phyloP scores from a whole-genome alignment of 345 rosid species.

The Arabidopsis suecica region DNA sequence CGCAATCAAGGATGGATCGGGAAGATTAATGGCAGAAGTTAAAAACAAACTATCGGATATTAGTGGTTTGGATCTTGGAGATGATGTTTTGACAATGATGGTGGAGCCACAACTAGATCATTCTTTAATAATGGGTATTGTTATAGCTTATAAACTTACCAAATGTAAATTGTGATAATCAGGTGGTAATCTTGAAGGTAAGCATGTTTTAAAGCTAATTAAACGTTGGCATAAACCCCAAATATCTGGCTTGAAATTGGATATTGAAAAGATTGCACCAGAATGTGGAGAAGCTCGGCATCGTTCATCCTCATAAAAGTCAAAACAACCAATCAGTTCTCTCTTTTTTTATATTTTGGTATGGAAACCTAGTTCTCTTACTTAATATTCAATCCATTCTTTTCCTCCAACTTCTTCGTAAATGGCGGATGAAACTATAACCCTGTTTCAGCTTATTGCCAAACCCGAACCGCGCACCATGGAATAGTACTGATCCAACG shows the following conservation, averaged over 20 bases:
- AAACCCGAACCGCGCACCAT: conserved; percentile 70
- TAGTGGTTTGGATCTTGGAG: conserved; percentile 54
- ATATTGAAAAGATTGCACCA: not conserved
- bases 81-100: conserved; percentile 59
- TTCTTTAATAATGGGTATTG: conserved; percentile 57
- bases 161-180: conserved; percentile 42
- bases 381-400: conserved; percentile 20
- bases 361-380: not conserved
- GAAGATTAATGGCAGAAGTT: conserved; percentile 57
- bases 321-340: no score
- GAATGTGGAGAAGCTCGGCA: conserved; percentile 80
- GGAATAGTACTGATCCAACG: no score
- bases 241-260: conserved; percentile 17
- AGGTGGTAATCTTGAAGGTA: not conserved
- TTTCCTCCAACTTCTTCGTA: conserved; percentile 46
- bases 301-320: conserved; percentile 59
- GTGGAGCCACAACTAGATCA: conserved; percentile 63
- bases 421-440: conserved; percentile 56
- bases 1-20: conserved; percentile 45
- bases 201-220: conserved; percentile 4
- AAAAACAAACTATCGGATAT: conserved; percentile 52
- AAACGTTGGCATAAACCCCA: conserved; percentile 17
- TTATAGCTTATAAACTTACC: conserved; percentile 55
- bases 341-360: no score
- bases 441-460: conserved; percentile 79